Base-by-base conservation (phyloP, 2,329 filamentous ascomycete species). In the Trichoderma koningiopsis region DNA sequence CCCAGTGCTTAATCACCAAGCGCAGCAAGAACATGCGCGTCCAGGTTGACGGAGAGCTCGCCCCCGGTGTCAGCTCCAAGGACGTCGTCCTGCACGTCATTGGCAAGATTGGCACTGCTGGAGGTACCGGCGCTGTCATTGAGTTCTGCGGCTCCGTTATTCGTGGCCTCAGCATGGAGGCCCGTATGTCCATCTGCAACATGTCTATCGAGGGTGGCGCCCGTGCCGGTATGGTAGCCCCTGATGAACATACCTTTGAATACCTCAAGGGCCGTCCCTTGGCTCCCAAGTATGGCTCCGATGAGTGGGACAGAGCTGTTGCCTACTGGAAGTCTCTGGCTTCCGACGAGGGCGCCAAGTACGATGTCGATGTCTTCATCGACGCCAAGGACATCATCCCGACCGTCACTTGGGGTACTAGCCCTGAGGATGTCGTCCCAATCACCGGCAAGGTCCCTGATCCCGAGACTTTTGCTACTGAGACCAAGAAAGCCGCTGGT, bases 1-100 rank as follows among this genome's bases (percentile, higher is more conserved):
- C 96, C 16, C 96, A 98, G 82, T 97, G 94, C 70, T 85, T 99
- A 73, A 94, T 97, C 80, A 97, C 94, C 72, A 93, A 93, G 83
- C 88, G 94, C 78, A 97, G 93, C 83, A 98, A 97, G 85, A 98
- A 99, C 86, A 98, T 99, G 95, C 91, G 93, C 77, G 91, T 99
- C 76, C 92, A 97, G 82, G 92, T 98, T 71, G 93, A 98, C 74
- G 96, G 96, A 66, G 90, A 95, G 80, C 88, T 98, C 69, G 88
- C 91, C 40, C 91, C 94, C 4, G 96, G 96, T 72, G 96, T 98
- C 69, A 96, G 92, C 82, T 97, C 93, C 79, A 99, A 99, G 84
- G 96, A 99, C 77, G 90, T 98, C 71, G 89, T 98, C 74, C 89
- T 98, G 68, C 89, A 98, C 79, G 92, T 93, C 69, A 99, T 99